phyloP scores from a whole-genome alignment of 2,329 filamentous ascomycete genomes.

The Talaromyces sp. region DNA sequence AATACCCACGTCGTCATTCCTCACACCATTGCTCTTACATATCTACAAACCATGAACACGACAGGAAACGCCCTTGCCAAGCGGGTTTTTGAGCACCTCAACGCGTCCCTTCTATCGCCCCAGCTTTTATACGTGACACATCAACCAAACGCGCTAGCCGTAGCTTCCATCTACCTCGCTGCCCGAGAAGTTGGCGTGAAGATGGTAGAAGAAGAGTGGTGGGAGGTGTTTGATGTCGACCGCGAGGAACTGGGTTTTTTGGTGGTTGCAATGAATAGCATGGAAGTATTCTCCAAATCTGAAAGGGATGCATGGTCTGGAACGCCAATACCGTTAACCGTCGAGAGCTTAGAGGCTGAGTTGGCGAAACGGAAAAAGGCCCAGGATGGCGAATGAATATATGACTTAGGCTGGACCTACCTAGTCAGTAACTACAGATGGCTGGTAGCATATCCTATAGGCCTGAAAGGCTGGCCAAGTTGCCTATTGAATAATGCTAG shows the following conservation, averaged over 20 bases:
- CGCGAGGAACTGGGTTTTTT: constrained; percentile 91
- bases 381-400: constrained; percentile 34
- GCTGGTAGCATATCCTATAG: background rate
- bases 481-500: background rate
- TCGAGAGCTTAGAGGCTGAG: constrained; percentile 56
- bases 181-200: constrained; percentile 71
- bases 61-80: constrained; percentile 56
- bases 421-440: background rate
- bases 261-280: constrained; percentile 77
- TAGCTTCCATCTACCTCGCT: constrained; percentile 86
- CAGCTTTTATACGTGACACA: constrained; percentile 89
- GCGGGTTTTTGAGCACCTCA: constrained; percentile 72
- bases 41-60: constrained; percentile 82
- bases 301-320: constrained; percentile 56
- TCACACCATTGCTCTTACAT: constrained; percentile 82
- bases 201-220: constrained; percentile 84
- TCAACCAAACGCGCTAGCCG: constrained; percentile 79
- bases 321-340: constrained; percentile 53
- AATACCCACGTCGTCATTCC: constrained; percentile 81
- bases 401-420: background rate
- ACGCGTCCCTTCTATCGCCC: constrained; percentile 77
- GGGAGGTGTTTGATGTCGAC: constrained; percentile 97
- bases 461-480: background rate
- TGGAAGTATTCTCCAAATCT: constrained; percentile 63
- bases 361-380: constrained; percentile 49